These are phyloP conservation scores for Boletus pseudo-olivaceus DNA, from an alignment of 768 basidiomycete genomes.

Conservation along the genomic window DNA sequence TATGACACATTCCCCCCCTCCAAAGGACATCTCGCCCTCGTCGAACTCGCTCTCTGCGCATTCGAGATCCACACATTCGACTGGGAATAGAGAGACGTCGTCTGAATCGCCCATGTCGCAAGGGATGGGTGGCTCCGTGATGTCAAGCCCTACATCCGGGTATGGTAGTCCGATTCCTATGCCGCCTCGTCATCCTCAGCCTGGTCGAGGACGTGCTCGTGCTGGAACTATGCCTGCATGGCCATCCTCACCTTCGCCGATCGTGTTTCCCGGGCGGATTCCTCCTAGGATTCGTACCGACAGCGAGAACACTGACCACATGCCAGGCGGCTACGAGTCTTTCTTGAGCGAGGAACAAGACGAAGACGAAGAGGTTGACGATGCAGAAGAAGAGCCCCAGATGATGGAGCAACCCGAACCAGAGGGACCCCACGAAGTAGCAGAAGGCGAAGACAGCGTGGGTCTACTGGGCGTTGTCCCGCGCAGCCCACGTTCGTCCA, in stretches of 20 bases:
- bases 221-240: conserved; percentile 39
- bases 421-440: conserved; percentile 55
- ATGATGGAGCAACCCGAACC: conserved; percentile 45
- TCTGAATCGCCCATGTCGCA: conserved; percentile 56
- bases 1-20: conserved; percentile 39
- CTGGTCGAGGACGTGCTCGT: conserved; percentile 35
- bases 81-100: conserved; percentile 55
- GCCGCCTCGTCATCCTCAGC: conserved; percentile 46
- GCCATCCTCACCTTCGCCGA: conserved; percentile 36
- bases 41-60: conserved; percentile 38
- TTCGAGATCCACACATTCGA: conserved; percentile 53
- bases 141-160: conserved; percentile 36
- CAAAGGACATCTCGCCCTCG: conserved; percentile 36
- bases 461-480: conserved; percentile 51
- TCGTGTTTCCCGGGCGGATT: conserved; percentile 26
- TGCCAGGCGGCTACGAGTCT: conserved; percentile 29
- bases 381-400: conserved; percentile 31
- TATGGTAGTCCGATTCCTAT: conserved; percentile 41
- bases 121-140: conserved; percentile 34
- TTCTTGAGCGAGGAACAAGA: conserved; percentile 29
- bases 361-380: conserved; percentile 33
- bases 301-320: conserved; percentile 28
- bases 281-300: conserved; percentile 26
- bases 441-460: conserved; percentile 60
- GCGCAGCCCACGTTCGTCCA: conserved; percentile 47